Evolutionary conservation across 2,329 filamentous ascomycete genomes (phyloP), one percentile per base, ranked within the genome.

Genomic region (Aureobasidium mangrovei): DNA sequence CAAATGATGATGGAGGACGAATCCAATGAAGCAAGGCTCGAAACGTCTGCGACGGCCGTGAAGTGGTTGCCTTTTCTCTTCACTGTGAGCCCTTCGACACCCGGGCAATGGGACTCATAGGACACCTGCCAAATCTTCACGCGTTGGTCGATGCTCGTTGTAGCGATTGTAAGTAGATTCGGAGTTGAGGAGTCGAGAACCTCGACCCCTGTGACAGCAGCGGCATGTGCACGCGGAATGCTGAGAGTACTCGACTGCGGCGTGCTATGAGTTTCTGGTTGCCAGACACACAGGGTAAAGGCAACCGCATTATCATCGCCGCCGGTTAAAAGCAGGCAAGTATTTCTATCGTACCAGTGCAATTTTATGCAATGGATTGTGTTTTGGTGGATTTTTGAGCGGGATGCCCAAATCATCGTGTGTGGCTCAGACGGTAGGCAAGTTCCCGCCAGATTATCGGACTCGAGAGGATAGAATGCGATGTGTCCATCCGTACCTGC

Each of bases 231-330:
- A 2, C 75, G 74, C 27, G 72, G 72, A 2, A 85, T 67, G 8
- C 78, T 59, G 4, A 73, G 60, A 1, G 69, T 71, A 26, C 35
- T 28, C 42, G 47, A 43, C 9, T 36, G 2, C 7, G 32, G 33
- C 27, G 7, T 55, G 3, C 32, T 18, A 8, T 12, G 24, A 7
- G n/a, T 26, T 38, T 27, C 43, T 35, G 40, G 27, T 4, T 38
- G 8, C 27, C 43, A 33, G 10, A 24, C 18, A 29, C 35, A 26
- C 29, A 32, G 64, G 0, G 78, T 79, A 8, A 88, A 63, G 0
- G 79, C 84, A 0, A 97, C 68, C 3, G 85, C 85, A 58, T 93
- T 93, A 68, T 97, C 93, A 62, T 98, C 93, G 26, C 93, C 90
- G 28, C 88, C 89, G 0, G 88, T 90, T 4, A 88, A 67, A 18